Evolutionary conservation across 1,284 basidiomycete species (phyloP), one percentile per base, ranked within the genome.

Genomic region (Ceratobasidium sp.): DNA sequence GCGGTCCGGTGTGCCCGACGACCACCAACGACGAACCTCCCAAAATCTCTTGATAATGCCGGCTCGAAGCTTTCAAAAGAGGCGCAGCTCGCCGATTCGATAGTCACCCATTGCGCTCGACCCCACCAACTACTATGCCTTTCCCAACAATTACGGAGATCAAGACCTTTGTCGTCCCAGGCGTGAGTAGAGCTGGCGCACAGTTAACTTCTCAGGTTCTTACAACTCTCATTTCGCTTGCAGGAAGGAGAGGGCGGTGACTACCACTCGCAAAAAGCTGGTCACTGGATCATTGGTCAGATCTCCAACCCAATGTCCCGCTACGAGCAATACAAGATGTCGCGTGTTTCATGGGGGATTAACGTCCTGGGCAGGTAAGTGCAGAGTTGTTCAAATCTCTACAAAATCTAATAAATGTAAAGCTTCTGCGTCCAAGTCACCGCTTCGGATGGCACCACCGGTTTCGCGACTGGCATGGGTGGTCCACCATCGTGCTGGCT

Each of bases 401-500:
- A 11, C 22, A 8, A 37, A 15, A 19, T 40, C 43, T 61, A 34
- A 62, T 15, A 15, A 34, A 22, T 37, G 13, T 11, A 40, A 6
- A 86, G 86, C 51, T 83, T 89, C 78, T 86, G 87, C 76, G 84
- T 86, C 78, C 86, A 86, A 79, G 79, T 89, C 66, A 85, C 85
- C 43, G 87, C 87, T 0, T 83, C 84, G 11, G 86, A 88, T 79
- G 88, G 88, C 19, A 85, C 84, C 0, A 82, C 84, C 56, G 85
- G 88, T 22, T 86, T 88, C 75, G 85, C 87, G 0, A 87, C 87
- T n/a, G 84, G 83, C 19, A 86, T 88, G 77, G 88, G 87, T 43
- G 87, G 88, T 0, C 87, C 87, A 0, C 87, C 88, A 1, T 86
- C 87, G 0, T 88, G 87, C 81, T 89, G 87, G 86, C 83, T 89